A percentile compares a stretch with the other conserved stretches of the same genome.
Evolutionary conservation across 192 early-diverging fungal genomes (phyloP).

Genomic region (Mortierella hygrophila): DNA sequence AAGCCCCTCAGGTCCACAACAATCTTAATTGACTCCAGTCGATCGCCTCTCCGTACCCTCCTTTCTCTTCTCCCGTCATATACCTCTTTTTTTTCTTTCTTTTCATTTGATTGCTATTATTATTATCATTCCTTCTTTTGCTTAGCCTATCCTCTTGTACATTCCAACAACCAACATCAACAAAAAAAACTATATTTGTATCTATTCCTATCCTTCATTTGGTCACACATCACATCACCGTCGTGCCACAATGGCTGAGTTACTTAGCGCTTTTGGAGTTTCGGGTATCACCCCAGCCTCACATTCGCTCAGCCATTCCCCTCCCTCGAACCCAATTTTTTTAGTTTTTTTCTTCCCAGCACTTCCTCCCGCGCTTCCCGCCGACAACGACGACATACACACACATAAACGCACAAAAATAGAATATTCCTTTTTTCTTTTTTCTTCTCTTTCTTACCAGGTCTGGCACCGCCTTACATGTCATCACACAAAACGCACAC

Average conservation of each 20-base stretch:
- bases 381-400: not conserved
- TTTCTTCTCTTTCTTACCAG: not conserved
- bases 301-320: constrained; percentile 5
- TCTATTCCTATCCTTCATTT: not conserved
- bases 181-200: constrained; percentile 12
- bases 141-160: not conserved
- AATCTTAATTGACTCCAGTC: not conserved
- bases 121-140: not conserved
- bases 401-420: constrained; percentile 4
- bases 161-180: not conserved
- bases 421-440: not conserved
- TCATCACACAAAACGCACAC: not conserved
- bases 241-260: constrained; percentile 24
- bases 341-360: not conserved
- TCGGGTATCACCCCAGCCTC: constrained; percentile 23
- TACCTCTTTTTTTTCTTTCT: not conserved
- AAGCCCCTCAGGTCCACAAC: not conserved
- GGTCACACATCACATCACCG: not conserved
- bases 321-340: not conserved
- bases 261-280: constrained; percentile 20
- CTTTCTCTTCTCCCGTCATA: not conserved
- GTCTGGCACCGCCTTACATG: constrained; percentile 1
- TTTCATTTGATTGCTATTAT: not conserved
- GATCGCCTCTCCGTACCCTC: not conserved
- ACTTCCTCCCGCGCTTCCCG: not conserved